Percentiles rank a stretch among this genome's conserved stretches.
phyloP scores from a whole-genome alignment of 208 protist species.

The Leptomonas pyrrhocoris region DNA sequence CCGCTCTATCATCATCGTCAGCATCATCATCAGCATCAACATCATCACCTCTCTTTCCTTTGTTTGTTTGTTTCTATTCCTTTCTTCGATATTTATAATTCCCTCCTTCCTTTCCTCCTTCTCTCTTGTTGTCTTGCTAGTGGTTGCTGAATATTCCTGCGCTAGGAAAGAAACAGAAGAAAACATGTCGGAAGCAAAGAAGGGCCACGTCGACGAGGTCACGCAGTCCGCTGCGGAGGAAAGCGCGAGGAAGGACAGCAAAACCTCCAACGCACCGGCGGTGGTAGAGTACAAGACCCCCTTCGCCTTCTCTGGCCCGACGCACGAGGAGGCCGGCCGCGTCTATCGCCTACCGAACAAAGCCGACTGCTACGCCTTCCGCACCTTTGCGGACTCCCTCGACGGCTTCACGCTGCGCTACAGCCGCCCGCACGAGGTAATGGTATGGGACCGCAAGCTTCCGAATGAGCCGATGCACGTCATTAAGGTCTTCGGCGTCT shows the following conservation, averaged over 20 bases:
- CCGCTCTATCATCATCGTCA: too few relatives aligned
- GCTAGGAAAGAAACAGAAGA: too few relatives aligned
- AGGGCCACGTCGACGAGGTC: slow-evolving; percentile 3
- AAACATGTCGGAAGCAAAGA: slow-evolving; percentile 35
- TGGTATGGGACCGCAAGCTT: slow-evolving; percentile 81
- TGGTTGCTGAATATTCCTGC: too few relatives aligned
- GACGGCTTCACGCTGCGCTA: slow-evolving; percentile 74
- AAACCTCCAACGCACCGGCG: slow-evolving; percentile 10
- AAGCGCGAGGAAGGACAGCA: background rate
- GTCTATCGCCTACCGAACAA: slow-evolving; percentile 68
- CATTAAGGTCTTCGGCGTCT: slow-evolving; percentile 85
- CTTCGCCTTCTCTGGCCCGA: slow-evolving; percentile 57
- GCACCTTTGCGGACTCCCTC: slow-evolving; percentile 71
- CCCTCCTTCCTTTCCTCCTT: too few relatives aligned
- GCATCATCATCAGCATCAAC: too few relatives aligned
- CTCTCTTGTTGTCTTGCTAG: too few relatives aligned
- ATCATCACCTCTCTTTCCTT: too few relatives aligned
- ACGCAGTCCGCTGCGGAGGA: background rate
- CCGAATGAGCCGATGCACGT: slow-evolving; percentile 71
- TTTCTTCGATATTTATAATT: too few relatives aligned
- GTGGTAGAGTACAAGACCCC: slow-evolving; percentile 62
- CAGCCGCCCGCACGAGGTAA: slow-evolving; percentile 46
- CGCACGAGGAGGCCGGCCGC: slow-evolving; percentile 37
- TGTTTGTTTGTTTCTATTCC: too few relatives aligned
- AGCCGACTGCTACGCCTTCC: slow-evolving; percentile 69